Percentiles rank a stretch among this genome's conserved stretches.
Evolutionary conservation across 345 rosid species (phyloP).

Genomic region (Eucalyptus camaldulensis): DNA sequence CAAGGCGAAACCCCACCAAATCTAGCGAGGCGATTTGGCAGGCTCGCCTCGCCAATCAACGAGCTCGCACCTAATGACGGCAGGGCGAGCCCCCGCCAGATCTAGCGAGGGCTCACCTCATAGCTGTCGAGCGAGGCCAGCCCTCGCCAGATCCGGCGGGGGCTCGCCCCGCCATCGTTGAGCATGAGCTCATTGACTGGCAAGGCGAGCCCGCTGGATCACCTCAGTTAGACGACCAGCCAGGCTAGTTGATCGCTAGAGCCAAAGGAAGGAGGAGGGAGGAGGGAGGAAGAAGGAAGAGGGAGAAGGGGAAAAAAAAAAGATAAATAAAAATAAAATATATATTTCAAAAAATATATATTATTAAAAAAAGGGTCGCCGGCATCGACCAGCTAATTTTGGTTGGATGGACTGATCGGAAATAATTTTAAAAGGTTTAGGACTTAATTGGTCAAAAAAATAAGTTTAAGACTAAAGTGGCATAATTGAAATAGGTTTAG

Average conservation of each 20-base stretch:
- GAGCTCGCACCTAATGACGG: rapidly evolving
- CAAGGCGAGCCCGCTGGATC: rapidly evolving
- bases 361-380: too few species aligned
- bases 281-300: too few species aligned
- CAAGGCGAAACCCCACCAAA: rapidly evolving
- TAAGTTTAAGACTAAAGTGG: rapidly evolving
- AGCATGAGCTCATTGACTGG: rapidly evolving
- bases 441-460: rapidly evolving
- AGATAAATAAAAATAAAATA: too few species aligned
- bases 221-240: rapidly evolving
- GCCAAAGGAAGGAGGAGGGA: too few species aligned
- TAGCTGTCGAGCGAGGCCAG: too few species aligned
- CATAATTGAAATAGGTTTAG: rapidly evolving
- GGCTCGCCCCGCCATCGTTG: rapidly evolving
- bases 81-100: rapidly evolving
- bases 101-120: too few species aligned
- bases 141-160: too few species aligned
- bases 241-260: rapidly evolving
- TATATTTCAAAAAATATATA: too few species aligned
- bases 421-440: too few species aligned
- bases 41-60: rapidly evolving
- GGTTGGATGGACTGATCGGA: too few species aligned
- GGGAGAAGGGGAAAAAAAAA: too few species aligned
- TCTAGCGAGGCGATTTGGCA: too few species aligned
- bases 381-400: rapidly evolving